Percentiles rank a stretch among this genome's conserved stretches.
phyloP scores from a whole-genome alignment of 2,329 filamentous ascomycete genomes.

The Colletotrichum tanaceti region DNA sequence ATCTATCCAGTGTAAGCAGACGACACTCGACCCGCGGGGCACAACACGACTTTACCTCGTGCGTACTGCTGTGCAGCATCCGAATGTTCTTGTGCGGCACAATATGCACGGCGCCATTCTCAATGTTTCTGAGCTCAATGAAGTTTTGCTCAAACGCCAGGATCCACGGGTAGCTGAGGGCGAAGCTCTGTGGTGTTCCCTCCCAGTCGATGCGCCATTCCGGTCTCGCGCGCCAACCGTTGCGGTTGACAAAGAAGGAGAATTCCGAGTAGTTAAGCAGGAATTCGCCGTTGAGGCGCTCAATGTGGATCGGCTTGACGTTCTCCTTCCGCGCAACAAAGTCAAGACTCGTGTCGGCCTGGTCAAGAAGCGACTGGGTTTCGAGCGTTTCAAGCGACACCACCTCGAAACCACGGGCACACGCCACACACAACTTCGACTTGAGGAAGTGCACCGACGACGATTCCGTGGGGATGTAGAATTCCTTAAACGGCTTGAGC shows the following conservation, averaged over 20 bases:
- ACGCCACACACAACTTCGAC: constrained; percentile 95
- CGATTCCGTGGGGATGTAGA: constrained; percentile 98
- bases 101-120: constrained; percentile 94
- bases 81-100: constrained; percentile 96
- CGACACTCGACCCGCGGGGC: neutral
- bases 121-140: constrained; percentile 95
- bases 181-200: constrained; percentile 90
- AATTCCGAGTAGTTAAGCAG: constrained; percentile 98
- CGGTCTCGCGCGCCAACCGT: constrained; percentile 94
- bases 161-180: constrained; percentile 96
- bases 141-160: constrained; percentile 97
- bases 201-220: constrained; percentile 99
- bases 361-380: constrained; percentile 94
- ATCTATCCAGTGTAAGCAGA: constrained; percentile 69
- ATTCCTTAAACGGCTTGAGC: constrained; percentile 97
- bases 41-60: constrained; percentile 76
- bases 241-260: constrained; percentile 98
- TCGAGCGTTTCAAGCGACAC: constrained; percentile 97
- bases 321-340: constrained; percentile 95
- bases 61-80: constrained; percentile 96
- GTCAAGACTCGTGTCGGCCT: constrained; percentile 96
- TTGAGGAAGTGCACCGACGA: constrained; percentile 98
- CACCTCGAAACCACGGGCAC: constrained; percentile 94
- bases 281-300: constrained; percentile 96
- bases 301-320: constrained; percentile 95